Base-by-base conservation (phyloP, 2,329 filamentous ascomycete genomes). In the Exophiala sp. region DNA sequence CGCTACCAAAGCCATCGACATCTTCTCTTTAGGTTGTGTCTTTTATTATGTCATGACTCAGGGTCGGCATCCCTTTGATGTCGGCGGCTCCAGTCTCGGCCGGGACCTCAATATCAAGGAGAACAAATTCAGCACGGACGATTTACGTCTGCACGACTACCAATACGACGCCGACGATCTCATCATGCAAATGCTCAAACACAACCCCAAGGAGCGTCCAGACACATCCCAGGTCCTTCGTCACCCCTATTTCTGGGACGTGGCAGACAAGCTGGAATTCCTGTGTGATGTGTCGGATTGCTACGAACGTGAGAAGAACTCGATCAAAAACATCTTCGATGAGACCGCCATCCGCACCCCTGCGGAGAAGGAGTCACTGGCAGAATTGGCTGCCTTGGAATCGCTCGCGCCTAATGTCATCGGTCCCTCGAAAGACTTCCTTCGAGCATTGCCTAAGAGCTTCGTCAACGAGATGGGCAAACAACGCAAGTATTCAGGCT, bases 21-120 rank as follows among this genome's bases (percentile, higher is more conserved):
- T 98, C 21, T 98, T 98, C 71, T 95, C 90, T 0, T 78, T 98
- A 29, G 93, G 93, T 1, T 85, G 95, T 46, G 89, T 98, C n/a
- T 98, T 96, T 73, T 97, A 90, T 71, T 98, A 96, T 66, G 90
- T 97, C n/a, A 76, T 98, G 52, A 96, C 91, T 1, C 86, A 89
- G 55, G 93, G 93, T 13, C 81, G 79, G 1, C 93, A 98, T 66
- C 93, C 93, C 0, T 98, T 94, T 62, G 91, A 96, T 65, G 90
- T 89, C 56, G 90, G 93, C 48, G 89, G 93, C 64, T 83, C 88
- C 43, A 97, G 93, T 73, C 94, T 95, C 81, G 60, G 53, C 24
- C 82, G 93, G 45, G 93, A 98, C 69, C 86, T 94, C 62, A 97
- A 98, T 68, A 97, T 98, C 62, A 89, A 95, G 62, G 94, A 95